Evolutionary conservation across 805 yeast species (phyloP).

Genomic region (Maudiozyma serrabonitensis): DNA sequence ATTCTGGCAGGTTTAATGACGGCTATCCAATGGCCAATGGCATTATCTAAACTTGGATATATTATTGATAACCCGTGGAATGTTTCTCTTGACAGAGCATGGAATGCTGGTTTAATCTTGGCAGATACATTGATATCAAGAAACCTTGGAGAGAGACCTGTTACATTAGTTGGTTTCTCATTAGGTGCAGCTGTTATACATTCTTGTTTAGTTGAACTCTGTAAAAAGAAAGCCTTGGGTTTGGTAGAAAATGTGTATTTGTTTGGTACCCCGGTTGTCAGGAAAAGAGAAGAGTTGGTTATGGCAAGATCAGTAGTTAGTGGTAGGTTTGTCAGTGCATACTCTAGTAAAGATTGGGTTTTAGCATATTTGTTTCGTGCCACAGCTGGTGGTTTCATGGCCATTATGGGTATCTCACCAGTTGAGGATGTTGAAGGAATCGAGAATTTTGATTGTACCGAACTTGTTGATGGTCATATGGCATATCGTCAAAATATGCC

Average conservation of each 20-base stretch:
- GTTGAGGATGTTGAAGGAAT: constrained; percentile 54
- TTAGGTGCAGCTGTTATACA: constrained; percentile 87
- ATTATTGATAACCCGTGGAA: constrained; percentile 96
- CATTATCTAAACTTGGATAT: constrained; percentile 78
- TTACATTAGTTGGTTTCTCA: constrained; percentile 87
- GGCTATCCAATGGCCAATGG: constrained; percentile 87
- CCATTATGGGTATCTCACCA: constrained; percentile 85
- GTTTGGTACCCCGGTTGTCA: constrained; percentile 83
- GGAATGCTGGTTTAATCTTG: constrained; percentile 86
- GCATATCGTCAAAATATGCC: constrained; percentile 95
- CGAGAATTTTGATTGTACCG: constrained; percentile 84
- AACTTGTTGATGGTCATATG: constrained; percentile 88
- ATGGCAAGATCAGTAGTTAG: constrained; percentile 78
- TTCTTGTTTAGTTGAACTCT: constrained; percentile 80
- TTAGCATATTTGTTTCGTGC: constrained; percentile 92
- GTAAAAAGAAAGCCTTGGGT: constrained; percentile 79
- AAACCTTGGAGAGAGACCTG: constrained; percentile 85
- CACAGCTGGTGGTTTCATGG: constrained; percentile 83
- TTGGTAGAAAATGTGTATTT: constrained; percentile 78
- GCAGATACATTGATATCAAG: constrained; percentile 86
- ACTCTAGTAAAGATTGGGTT: constrained; percentile 89
- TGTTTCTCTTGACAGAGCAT: constrained; percentile 91
- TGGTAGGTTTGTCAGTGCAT: constrained; percentile 85
- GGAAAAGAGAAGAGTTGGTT: constrained; percentile 65
- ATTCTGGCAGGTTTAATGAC: constrained; percentile 83